Evolutionary conservation across 2,329 filamentous ascomycete genomes (phyloP).

Genomic region (Aureobasidium vineae): DNA sequence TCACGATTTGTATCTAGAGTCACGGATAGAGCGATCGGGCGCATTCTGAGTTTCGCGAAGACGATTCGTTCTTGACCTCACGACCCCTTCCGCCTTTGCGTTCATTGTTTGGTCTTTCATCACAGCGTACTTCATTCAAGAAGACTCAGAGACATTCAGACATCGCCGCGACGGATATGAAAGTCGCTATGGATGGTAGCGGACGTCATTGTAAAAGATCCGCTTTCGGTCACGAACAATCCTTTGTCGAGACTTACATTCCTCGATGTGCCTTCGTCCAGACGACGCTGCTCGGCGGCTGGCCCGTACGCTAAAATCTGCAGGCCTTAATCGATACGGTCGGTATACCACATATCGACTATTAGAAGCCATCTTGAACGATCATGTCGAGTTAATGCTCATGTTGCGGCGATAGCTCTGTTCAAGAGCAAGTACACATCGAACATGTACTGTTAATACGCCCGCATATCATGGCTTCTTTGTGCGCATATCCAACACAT

Average conservation of each 20-base stretch:
- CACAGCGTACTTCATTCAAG: neutral
- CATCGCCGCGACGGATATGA: neutral
- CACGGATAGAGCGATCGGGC: neutral
- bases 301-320: no score
- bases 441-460: neutral
- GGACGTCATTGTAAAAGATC: neutral
- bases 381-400: neutral
- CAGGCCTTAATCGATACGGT: no score
- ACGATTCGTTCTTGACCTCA: neutral
- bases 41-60: neutral
- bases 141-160: neutral
- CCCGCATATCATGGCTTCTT: neutral
- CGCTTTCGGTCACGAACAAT: constrained; percentile 19
- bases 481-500: constrained; percentile 17
- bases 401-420: neutral
- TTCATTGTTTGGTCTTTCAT: neutral
- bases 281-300: neutral
- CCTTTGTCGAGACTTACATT: constrained; percentile 9
- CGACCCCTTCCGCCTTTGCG: neutral
- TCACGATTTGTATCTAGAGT: neutral
- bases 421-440: neutral
- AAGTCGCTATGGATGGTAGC: neutral
- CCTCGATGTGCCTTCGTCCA: neutral
- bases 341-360: neutral
- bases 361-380: neutral